A percentile compares a stretch with the other conserved stretches of the same genome.
These are phyloP conservation scores for Tremella mesenterica DNA, from an alignment of 768 basidiomycete species.

Conservation along the genomic window DNA sequence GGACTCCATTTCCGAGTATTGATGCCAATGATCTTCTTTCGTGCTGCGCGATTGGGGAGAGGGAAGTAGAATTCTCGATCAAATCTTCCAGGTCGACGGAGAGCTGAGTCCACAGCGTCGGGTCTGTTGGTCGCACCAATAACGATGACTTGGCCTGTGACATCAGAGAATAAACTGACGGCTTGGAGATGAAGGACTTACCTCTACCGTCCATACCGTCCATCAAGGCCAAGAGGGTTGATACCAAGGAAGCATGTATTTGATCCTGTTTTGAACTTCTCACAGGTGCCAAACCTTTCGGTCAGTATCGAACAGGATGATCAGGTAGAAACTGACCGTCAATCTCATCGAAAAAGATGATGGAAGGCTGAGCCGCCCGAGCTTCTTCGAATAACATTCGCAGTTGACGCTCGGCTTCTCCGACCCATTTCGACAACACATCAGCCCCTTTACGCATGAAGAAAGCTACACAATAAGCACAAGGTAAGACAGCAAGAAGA, in stretches of 20 bases:
- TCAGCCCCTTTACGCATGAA: conserved; percentile 99
- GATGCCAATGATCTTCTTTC: conserved; percentile 79
- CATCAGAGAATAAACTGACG: background rate
- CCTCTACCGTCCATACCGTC: conserved; percentile 98
- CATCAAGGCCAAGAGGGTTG: conserved; percentile 91
- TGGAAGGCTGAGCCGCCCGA: conserved; percentile 78
- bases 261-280: conserved; percentile 98
- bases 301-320: background rate
- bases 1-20: conserved; percentile 86
- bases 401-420: conserved; percentile 93
- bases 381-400: conserved; percentile 95
- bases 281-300: conserved; percentile 72
- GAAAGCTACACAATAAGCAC: conserved; percentile 56
- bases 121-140: conserved; percentile 97
- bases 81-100: conserved; percentile 87
- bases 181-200: conserved; percentile 10
- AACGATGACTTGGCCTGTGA: conserved; percentile 73
- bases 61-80: conserved; percentile 98
- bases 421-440: conserved; percentile 97
- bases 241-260: conserved; percentile 95
- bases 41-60: conserved; percentile 69
- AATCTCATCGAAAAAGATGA: conserved; percentile 99
- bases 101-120: conserved; percentile 93
- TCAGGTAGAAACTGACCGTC: conserved; percentile 53
- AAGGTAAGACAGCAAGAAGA: background rate